Base-by-base conservation (phyloP, 2,329 filamentous ascomycete genomes). In the Claviceps maximensis region DNA sequence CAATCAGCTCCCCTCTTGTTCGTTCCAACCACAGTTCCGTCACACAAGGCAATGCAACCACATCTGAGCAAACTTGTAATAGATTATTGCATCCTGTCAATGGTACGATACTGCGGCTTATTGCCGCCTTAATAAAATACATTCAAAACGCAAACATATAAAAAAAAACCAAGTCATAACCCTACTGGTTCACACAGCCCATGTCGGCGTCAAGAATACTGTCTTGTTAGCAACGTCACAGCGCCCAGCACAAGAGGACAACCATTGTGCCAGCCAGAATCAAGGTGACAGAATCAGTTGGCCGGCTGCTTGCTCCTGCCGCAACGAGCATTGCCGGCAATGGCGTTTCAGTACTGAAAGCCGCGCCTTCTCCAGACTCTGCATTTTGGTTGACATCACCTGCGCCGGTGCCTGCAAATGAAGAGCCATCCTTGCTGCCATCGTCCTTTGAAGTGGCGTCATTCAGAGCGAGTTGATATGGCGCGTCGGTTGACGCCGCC, bases 131-230 rank as follows among this genome's bases (percentile, higher is more conserved):
- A 53, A 53, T 49, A 51, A 51, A 49, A 49, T 55, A 55, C 54
- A 55, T 38, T 42, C 48, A 55, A 51, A 55, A 53, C 51, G 40
- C 48, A 55, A 53, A 46, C 52, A 55, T 55, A 55, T 50, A 47
- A 52, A 49, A 47, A 27, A 53, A 49, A 47, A 27, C 49, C 50
- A 42, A 52, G 15, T 23, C 38, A 48, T 54, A 49, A 52, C 15
- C 46, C 46, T 54, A 48, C 40, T 52, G 33, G 33, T 15, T n/a
- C 10, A 41, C 38, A 29, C 40, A 15, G 17, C 42, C 6, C 17
- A 25, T 12, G 19, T 29, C 40, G 45, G 33, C 21, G 1, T 27
- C 46, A 36, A 41, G 17, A 31, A 19, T 29, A 27, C 21, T 17
- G 12, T 25, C n/a, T 41, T 21, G 17, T 49, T 38, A 4, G n/a